These are phyloP conservation scores for Miscanthus sacchariflorus DNA, from an alignment of 202 grass and related monocot genomes.

Conservation along the genomic window DNA sequence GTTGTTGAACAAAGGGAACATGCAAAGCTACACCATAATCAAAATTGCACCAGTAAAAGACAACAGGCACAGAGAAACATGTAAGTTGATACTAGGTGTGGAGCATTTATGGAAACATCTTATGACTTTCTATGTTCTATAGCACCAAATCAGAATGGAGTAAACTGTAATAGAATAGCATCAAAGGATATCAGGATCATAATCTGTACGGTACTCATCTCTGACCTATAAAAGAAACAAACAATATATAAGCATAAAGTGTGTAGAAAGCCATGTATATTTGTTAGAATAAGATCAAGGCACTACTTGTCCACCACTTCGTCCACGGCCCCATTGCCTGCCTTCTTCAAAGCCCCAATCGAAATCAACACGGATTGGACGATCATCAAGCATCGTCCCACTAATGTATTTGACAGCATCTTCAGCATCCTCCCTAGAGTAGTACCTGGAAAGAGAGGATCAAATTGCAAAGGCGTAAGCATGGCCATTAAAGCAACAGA, in stretches of 20 bases:
- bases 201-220: slow-evolving; percentile 99
- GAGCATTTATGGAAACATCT: neutral
- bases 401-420: slow-evolving; percentile 99
- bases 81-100: neutral
- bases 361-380: slow-evolving; percentile 90
- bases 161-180: slow-evolving; percentile 29
- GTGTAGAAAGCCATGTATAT: slow-evolving; percentile 13
- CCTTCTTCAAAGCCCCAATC: slow-evolving; percentile 95
- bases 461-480: neutral
- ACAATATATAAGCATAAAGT: slow-evolving; percentile 42
- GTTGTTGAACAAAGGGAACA: neutral
- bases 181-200: slow-evolving; percentile 85
- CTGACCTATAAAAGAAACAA: slow-evolving; percentile 62
- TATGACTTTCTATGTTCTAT: neutral
- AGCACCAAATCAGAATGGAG: slow-evolving; percentile 10
- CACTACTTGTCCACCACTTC: slow-evolving; percentile 94
- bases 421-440: slow-evolving; percentile 96
- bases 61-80: neutral
- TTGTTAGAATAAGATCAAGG: slow-evolving; percentile 22
- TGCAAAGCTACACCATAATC: slow-evolving; percentile 32
- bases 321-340: slow-evolving; percentile 93
- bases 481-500: slow-evolving; percentile 4
- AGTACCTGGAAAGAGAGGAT: slow-evolving; percentile 65
- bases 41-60: slow-evolving; percentile 4
- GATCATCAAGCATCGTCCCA: slow-evolving; percentile 97